phyloP scores from a whole-genome alignment of 805 yeast species.

The Metschnikowia drakensbergensis region DNA sequence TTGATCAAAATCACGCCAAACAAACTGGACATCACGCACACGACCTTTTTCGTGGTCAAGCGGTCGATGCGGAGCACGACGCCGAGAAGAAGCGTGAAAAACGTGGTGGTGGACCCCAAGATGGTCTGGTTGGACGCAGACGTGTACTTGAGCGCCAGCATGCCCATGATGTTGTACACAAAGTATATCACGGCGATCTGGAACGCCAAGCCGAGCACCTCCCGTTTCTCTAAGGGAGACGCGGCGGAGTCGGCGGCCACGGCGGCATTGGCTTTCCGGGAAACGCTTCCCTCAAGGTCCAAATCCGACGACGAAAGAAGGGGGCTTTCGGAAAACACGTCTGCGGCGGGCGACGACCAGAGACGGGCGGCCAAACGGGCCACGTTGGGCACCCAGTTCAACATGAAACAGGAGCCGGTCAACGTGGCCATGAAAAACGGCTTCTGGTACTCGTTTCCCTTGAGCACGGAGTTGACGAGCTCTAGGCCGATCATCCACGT shows the following conservation, averaged over 20 bases:
- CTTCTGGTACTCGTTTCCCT: constrained; percentile 45
- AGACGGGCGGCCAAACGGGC: not conserved
- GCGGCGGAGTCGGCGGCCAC: not conserved
- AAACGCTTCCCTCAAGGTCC: constrained; percentile 3
- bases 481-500: constrained; percentile 51
- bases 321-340: constrained; percentile 17
- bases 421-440: constrained; percentile 46
- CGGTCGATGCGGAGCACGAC: constrained; percentile 37
- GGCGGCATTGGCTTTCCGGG: not conserved
- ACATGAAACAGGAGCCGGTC: constrained; percentile 45
- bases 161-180: constrained; percentile 37
- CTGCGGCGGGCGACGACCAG: not conserved
- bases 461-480: constrained; percentile 46
- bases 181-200: constrained; percentile 43
- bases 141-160: constrained; percentile 45
- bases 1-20: constrained; percentile 47
- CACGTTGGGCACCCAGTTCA: constrained; percentile 44
- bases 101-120: constrained; percentile 48
- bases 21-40: constrained; percentile 44
- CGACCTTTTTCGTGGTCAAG: constrained; percentile 38
- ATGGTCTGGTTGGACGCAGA: constrained; percentile 53
- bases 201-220: constrained; percentile 34
- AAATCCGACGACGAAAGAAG: constrained; percentile 14
- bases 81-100: constrained; percentile 48
- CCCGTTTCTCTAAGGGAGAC: constrained; percentile 23